Base-by-base conservation (phyloP, 176 grass and related monocot genomes). In the Cenchrus fungigraminus region DNA sequence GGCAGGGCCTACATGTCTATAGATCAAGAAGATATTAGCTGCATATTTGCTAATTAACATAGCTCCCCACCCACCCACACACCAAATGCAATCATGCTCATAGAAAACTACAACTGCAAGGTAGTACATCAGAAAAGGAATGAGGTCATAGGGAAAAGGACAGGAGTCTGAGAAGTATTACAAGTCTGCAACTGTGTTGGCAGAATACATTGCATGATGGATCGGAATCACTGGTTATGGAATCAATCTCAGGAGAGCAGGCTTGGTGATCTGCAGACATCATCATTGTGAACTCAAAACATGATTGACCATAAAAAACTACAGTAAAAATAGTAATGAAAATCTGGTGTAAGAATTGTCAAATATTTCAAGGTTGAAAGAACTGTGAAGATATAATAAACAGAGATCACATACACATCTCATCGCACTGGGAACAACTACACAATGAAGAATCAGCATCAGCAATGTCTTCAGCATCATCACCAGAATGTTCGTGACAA, bases 141-240 rank as follows among this genome's bases (percentile, higher is more conserved):
- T 40, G 37, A 40, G 37, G 37, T 40, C 37, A 40, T 40, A 40
- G 37, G 37, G 37, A 40, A 40, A 40, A 40, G 37, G 37, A 40
- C 37, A 40, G 37, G 37, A 40, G 37, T 40, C 37, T 40, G 37
- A 40, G 37, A 40, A 40, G 37, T 40, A 40, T 40, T 77, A 99
- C 97, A 93, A 91, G 82, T 91, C 81, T 91, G 86, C 97, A 99
- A 89, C 88, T 94, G 81, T 89, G 81, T 65, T 84, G 84, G 86
- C 95, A 97, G 85, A 97, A 97, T 50, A 86, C 81, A 91, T 79
- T 87, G 71, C 17, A 79, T 70, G 59, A 71, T 74, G 80, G 64
- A 67, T 58, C 77, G 34, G 92, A 81, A 51, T 59, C 57, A 16
- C 11, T 25, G 78, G 79, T 88, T 75, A 73, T 62, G 67, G 20